Evolutionary conservation across 2,329 filamentous ascomycete species (phyloP).

Genomic region (Monilinia vaccinii-corymbosi): DNA sequence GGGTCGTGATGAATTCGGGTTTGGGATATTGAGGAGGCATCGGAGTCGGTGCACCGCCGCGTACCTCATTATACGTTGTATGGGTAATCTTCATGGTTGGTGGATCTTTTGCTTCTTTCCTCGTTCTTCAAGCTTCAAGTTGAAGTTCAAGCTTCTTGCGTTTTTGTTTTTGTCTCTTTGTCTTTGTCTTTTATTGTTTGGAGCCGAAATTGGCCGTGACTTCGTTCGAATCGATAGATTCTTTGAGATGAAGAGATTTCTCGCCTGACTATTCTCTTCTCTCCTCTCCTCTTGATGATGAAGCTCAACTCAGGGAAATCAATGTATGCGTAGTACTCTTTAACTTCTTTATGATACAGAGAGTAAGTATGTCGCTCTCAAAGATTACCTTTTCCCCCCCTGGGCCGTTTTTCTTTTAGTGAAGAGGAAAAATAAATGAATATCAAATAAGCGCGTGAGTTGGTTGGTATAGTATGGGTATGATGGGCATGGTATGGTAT

Average conservation of each 20-base stretch:
- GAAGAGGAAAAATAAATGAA: constrained; percentile 1
- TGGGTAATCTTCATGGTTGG: background rate
- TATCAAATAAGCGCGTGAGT: too few relatives aligned
- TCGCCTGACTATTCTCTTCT: background rate
- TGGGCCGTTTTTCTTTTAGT: too few relatives aligned
- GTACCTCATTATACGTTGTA: background rate
- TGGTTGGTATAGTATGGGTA: too few relatives aligned
- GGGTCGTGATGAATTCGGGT: background rate
- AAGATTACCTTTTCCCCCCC: background rate
- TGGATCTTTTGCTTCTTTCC: background rate
- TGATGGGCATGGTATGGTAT: too few relatives aligned
- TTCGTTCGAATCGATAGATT: too few relatives aligned
- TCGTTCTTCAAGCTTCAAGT: background rate
- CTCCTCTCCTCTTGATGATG: background rate
- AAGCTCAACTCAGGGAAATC: background rate
- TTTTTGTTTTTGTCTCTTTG: too few relatives aligned
- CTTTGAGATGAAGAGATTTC: too few relatives aligned
- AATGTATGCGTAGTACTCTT: too few relatives aligned
- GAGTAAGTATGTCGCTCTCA: background rate
- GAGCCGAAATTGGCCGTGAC: background rate
- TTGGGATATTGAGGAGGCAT: background rate
- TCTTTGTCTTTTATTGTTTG: background rate
- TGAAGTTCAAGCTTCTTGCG: too few relatives aligned
- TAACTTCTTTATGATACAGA: background rate
- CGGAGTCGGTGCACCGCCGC: background rate